Evolutionary conservation across 2,329 filamentous ascomycete species (phyloP).

Genomic region (Ceratocystis eucalypticola): DNA sequence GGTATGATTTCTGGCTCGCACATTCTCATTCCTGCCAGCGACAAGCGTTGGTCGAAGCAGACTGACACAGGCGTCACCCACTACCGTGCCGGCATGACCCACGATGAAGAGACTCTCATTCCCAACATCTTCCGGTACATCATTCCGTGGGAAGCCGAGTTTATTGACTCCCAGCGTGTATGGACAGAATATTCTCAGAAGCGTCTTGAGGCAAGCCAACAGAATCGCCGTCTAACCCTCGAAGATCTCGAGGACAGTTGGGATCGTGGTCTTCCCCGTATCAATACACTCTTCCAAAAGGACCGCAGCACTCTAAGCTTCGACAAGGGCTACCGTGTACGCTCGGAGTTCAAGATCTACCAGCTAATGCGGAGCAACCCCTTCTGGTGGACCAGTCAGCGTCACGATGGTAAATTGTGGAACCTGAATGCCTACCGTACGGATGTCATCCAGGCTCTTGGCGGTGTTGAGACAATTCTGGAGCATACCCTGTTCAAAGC

Average conservation of each 20-base stretch:
- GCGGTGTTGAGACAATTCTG: slow-evolving; percentile 93
- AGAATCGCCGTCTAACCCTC: slow-evolving; percentile 84
- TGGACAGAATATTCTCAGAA: slow-evolving; percentile 99
- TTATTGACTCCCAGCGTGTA: slow-evolving; percentile 95
- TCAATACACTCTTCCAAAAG: slow-evolving; percentile 98
- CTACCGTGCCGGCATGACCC: slow-evolving; percentile 93
- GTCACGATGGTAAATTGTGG: slow-evolving; percentile 96
- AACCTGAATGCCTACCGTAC: slow-evolving; percentile 92
- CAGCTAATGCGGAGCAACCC: slow-evolving; percentile 98
- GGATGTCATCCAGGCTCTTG: slow-evolving; percentile 89
- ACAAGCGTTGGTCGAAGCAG: slow-evolving; percentile 97
- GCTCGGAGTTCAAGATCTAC: slow-evolving; percentile 96
- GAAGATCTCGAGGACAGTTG: slow-evolving; percentile 97
- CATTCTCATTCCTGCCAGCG: slow-evolving; percentile 90
- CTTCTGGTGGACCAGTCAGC: slow-evolving; percentile 98
- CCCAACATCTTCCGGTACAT: slow-evolving; percentile 99
- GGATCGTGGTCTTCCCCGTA: slow-evolving; percentile 93
- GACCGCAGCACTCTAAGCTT: slow-evolving; percentile 93
- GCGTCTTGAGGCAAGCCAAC: slow-evolving; percentile 88
- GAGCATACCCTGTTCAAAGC: slow-evolving; percentile 96
- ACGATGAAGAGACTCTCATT: slow-evolving; percentile 93
- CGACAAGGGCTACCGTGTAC: slow-evolving; percentile 92
- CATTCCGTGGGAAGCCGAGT: slow-evolving; percentile 97
- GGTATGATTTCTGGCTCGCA: slow-evolving; percentile 99
- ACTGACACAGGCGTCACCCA: slow-evolving; percentile 95